Conservation (phyloP, 225 moss, liverwort and hornwort genomes). For the Marchantia paleacea region DNA sequence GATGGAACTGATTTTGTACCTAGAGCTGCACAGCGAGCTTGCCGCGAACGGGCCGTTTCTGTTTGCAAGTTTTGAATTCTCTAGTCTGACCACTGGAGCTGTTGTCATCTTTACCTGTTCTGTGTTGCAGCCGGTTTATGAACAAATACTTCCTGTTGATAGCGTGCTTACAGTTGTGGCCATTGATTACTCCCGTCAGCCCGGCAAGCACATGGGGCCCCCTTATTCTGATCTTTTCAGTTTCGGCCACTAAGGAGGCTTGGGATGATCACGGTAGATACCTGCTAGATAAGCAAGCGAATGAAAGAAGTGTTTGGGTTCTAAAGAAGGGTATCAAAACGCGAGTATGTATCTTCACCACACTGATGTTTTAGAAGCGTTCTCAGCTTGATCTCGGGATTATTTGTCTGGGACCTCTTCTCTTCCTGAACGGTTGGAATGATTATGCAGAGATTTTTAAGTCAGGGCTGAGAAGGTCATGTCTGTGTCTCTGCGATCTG, state of each 20-base stretch:
- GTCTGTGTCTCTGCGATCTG: background rate
- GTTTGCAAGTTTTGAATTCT: background rate
- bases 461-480: background rate
- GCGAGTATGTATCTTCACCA: conserved; percentile 47
- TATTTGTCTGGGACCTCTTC: background rate
- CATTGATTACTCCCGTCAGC: conserved; percentile 94
- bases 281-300: conserved; percentile 77
- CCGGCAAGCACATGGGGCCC: conserved; percentile 99
- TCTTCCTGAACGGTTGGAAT: background rate
- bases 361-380: background rate
- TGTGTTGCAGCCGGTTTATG: conserved; percentile 88
- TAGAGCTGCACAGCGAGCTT: background rate
- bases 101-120: background rate
- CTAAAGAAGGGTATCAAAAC: conserved; percentile 58
- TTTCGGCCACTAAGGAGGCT: conserved; percentile 95
- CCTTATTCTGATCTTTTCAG: conserved; percentile 81
- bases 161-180: conserved; percentile 92
- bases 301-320: conserved; percentile 74
- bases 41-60: background rate
- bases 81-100: background rate
- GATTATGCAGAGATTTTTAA: background rate
- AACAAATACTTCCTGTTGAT: conserved; percentile 96
- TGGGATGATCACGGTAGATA: conserved; percentile 96
- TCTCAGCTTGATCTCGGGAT: background rate
- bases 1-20: background rate